Evolutionary conservation across 176 grass and related monocot genomes (phyloP), one percentile per base, ranked within the genome.

Genomic region (Lolium perenne): DNA sequence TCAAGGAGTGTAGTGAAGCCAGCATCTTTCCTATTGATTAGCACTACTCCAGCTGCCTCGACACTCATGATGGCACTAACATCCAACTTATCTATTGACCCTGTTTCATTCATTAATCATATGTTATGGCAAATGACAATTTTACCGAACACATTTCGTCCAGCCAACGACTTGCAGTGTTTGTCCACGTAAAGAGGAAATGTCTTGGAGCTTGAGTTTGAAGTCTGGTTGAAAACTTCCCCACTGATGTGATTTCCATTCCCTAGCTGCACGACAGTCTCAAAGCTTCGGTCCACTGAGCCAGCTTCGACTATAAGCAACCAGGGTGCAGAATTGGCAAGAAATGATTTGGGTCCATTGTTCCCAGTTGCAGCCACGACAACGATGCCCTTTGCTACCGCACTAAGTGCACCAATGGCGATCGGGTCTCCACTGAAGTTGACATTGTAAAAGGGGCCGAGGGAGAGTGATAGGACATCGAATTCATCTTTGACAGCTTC

Each of bases 401-500:
- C 32, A 35, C 32, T 35, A 35, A 35, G 32, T 35, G 32, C 32
- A 35, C 32, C 32, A 35, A 35, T 35, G 32, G 32, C 32, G 32
- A 35, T 35, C 0, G 80, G 77, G 71, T 94, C 92, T 25, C 48
- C 1, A 7, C 0, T 8, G 92, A 72, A 72, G 10, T 14, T 72
- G 5, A 72, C 70, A 72, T 72, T 10, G 12, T 0, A 72, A 48
- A 72, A 89, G 0, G 45, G 9, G 38, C 86, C 89, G 5, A 94
- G 77, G 68, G 92, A 94, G 46, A 94, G n/a, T 1, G 92, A 94
- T 20, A 94, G 67, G 5, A 94, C 74, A 47, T 91, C 83, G 2
- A 94, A 83, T 16, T 86, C 86, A 58, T 91, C 84, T 11, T 38
- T 49, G 10, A 94, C 74, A 0, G 89, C 89, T 16, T 66, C 85